A percentile compares a stretch with the other conserved stretches of the same genome.
Evolutionary conservation across 1,284 basidiomycete genomes (phyloP).

Genomic region (Pseudozyma sp.): DNA sequence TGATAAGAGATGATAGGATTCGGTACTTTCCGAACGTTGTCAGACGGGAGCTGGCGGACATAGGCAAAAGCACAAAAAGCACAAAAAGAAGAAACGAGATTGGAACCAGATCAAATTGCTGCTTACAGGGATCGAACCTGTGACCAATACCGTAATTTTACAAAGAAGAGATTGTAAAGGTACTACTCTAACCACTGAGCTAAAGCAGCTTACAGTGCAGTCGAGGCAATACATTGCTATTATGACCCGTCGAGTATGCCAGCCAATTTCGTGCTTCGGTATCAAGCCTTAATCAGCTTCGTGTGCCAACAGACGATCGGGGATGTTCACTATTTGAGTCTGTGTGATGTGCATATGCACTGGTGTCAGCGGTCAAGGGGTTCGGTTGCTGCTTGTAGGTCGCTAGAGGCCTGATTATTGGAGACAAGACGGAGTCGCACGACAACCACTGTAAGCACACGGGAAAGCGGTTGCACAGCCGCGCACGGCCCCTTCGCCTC

Average conservation of each 20-base stretch:
- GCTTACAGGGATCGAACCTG: constrained; percentile 48
- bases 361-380: too few species aligned
- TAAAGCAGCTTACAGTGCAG: constrained; percentile 15
- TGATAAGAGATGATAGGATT: constrained; percentile 1
- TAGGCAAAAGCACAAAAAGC: background rate
- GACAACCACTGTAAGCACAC: too few species aligned
- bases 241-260: too few species aligned
- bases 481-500: background rate
- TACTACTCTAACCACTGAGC: constrained; percentile 31
- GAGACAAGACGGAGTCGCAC: background rate
- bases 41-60: background rate
- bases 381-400: too few species aligned
- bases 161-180: constrained; percentile 16
- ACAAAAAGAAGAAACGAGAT: background rate
- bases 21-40: background rate
- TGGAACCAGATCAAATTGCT: constrained; percentile 8
- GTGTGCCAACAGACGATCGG: too few species aligned
- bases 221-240: too few species aligned
- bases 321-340: too few species aligned
- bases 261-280: too few species aligned
- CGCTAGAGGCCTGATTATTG: too few species aligned
- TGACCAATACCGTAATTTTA: constrained; percentile 22
- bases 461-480: background rate
- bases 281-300: too few species aligned
- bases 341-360: too few species aligned